Percentiles rank a stretch among this genome's conserved stretches.
Conservation (phyloP, 257 asterid genomes). For the Echium plantagineum region DNA sequence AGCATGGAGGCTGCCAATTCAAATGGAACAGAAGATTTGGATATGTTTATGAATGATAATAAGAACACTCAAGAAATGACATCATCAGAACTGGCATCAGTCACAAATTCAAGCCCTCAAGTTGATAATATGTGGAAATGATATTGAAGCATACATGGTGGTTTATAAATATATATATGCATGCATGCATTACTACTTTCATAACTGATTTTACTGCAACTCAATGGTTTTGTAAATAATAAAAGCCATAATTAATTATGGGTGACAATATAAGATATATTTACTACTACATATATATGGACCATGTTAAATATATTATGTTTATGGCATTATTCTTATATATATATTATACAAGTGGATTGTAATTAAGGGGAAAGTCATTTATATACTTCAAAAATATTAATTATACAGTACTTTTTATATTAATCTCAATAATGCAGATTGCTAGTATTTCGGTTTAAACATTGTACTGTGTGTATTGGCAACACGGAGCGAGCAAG, state of each 20-base stretch:
- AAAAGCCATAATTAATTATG: slow-evolving; percentile 4
- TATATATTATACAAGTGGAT: too few species aligned
- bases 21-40: slow-evolving; percentile 20
- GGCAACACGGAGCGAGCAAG: too few species aligned
- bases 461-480: too few species aligned
- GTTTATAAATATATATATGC: slow-evolving; percentile 6
- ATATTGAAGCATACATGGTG: slow-evolving; percentile 1
- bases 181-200: background rate
- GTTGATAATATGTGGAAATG: slow-evolving; percentile 43
- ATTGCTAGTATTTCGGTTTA: too few species aligned
- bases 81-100: slow-evolving; percentile 19
- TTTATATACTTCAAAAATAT: too few species aligned
- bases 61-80: slow-evolving; percentile 19
- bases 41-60: slow-evolving; percentile 19
- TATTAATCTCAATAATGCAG: too few species aligned
- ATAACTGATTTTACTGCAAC: background rate
- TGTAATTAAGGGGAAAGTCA: too few species aligned
- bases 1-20: slow-evolving; percentile 13
- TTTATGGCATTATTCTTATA: too few species aligned
- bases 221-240: slow-evolving; percentile 28
- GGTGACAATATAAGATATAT: background rate
- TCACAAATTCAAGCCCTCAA: slow-evolving; percentile 25
- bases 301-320: too few species aligned
- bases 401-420: too few species aligned
- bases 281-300: too few species aligned